These are phyloP conservation scores for Suillus discolor DNA, from an alignment of 768 basidiomycete species.

Conservation along the genomic window DNA sequence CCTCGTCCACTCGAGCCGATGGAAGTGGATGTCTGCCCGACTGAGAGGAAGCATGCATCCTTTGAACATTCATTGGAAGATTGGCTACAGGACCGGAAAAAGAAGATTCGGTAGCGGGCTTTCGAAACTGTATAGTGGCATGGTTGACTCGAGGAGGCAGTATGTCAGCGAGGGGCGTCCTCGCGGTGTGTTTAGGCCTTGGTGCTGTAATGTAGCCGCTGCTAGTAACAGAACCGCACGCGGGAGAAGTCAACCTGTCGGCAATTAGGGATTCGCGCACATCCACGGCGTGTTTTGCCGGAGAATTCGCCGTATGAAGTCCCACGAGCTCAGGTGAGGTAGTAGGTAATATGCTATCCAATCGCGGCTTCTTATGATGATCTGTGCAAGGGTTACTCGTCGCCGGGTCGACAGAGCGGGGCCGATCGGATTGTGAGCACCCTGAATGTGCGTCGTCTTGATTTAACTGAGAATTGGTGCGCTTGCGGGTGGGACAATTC, in stretches of 20 bases:
- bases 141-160: neutral
- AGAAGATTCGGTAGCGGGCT: too few species aligned
- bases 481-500: neutral
- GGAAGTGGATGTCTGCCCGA: neutral
- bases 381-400: neutral
- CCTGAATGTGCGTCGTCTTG: neutral
- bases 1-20: neutral
- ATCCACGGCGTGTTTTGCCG: neutral
- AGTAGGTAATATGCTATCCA: neutral
- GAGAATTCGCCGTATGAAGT: neutral
- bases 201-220: neutral
- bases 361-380: slow-evolving; percentile 4
- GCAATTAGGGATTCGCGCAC: neutral
- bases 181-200: neutral
- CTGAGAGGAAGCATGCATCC: neutral
- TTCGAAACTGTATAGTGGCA: neutral
- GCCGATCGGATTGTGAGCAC: neutral
- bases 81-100: neutral
- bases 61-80: neutral
- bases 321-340: neutral
- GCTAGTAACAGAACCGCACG: neutral
- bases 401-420: neutral
- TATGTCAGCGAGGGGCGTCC: neutral
- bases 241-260: neutral
- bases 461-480: neutral